Percentiles rank a stretch among this genome's conserved stretches.
Conservation (phyloP, 345 rosid genomes). For the Leavenworthia alabamica region DNA sequence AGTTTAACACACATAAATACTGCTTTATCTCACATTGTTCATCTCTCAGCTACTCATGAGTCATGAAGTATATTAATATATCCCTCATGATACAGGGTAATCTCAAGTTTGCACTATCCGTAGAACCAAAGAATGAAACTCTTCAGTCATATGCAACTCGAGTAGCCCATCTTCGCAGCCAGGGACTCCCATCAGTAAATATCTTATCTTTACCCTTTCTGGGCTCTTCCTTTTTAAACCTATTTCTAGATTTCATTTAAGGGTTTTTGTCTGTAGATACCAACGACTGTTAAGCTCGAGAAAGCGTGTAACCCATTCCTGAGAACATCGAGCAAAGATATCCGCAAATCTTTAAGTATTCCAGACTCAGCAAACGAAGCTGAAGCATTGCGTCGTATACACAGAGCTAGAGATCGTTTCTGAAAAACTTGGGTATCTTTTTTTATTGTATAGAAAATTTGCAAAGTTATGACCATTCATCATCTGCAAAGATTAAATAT, state of each 20-base stretch:
- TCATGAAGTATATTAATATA: neutral
- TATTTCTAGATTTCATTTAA: neutral
- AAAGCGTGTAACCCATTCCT: constrained; percentile 92
- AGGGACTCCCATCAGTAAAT: constrained; percentile 75
- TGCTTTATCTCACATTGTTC: neutral
- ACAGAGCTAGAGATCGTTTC: constrained; percentile 74
- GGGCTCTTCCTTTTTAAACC: neutral
- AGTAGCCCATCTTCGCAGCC: constrained; percentile 73
- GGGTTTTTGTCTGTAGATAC: constrained; percentile 43
- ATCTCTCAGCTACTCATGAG: neutral
- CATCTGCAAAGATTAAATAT: constrained; percentile 18
- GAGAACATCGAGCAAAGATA: constrained; percentile 59
- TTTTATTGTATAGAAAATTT: constrained; percentile 41
- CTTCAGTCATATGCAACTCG: constrained; percentile 73
- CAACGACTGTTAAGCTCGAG: constrained; percentile 69
- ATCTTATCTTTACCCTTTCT: neutral
- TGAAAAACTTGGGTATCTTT: constrained; percentile 13
- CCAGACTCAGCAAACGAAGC: constrained; percentile 59
- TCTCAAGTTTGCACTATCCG: constrained; percentile 80
- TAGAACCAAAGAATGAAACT: constrained; percentile 84
- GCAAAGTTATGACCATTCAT: constrained; percentile 9
- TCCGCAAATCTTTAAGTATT: constrained; percentile 53
- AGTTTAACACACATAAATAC: constrained; percentile 19
- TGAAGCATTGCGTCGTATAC: constrained; percentile 60
- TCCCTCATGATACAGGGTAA: constrained; percentile 45